Conservation (phyloP, 106 monocot genomes). For the Allium cepa region DNA sequence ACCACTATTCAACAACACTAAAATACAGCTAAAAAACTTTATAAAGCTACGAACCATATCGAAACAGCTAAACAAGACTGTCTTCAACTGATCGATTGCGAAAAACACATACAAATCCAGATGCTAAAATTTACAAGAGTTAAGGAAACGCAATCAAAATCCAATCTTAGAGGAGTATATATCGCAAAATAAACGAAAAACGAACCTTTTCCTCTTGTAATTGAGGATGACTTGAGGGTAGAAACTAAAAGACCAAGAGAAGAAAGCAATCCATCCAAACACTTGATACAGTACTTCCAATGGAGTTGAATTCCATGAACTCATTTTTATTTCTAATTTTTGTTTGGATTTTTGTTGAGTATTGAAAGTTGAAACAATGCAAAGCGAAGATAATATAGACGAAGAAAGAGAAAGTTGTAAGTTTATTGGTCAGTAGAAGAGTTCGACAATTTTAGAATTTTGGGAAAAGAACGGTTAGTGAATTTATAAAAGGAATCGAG, state of each 20-base stretch:
- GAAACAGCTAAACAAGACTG: background rate
- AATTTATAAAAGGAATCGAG: no score
- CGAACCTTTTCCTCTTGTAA: constrained; percentile 68
- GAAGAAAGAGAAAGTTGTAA: no score
- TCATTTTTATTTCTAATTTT: constrained; percentile 17
- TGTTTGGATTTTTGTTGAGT: no score
- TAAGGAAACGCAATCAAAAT: constrained; percentile 13
- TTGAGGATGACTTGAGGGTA: constrained; percentile 92
- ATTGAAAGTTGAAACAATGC: no score
- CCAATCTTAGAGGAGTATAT: background rate
- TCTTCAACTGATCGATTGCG: background rate
- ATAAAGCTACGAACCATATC: background rate
- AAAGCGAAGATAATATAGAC: no score
- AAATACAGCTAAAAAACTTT: background rate
- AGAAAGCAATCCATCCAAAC: constrained; percentile 84
- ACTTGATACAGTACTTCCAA: constrained; percentile 60
- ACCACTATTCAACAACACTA: background rate
- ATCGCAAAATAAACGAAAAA: background rate
- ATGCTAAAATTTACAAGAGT: background rate
- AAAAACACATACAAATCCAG: background rate
- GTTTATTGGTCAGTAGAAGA: no score
- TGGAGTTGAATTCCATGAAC: constrained; percentile 57
- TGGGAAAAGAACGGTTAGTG: no score
- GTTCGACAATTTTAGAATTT: no score
- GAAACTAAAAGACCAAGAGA: constrained; percentile 90